A percentile compares a stretch with the other conserved stretches of the same genome.
These are phyloP conservation scores for Xylariaceae sp. DNA, from an alignment of 2,329 filamentous ascomycete species.

Conservation along the genomic window DNA sequence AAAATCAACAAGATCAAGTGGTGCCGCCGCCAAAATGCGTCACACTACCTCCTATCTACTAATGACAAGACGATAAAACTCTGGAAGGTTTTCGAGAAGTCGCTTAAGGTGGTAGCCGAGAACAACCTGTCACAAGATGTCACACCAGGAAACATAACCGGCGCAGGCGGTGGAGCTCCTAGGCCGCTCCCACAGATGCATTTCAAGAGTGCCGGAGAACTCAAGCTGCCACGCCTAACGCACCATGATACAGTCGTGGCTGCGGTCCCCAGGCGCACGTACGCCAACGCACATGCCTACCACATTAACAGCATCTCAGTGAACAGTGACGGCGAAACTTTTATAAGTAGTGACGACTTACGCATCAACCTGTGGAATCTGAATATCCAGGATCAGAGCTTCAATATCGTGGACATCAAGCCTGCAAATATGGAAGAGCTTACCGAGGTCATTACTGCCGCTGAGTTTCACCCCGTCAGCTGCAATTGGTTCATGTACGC, in stretches of 20 bases:
- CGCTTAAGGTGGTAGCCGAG: conserved; percentile 96
- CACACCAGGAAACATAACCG: conserved; percentile 75
- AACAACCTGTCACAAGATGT: conserved; percentile 97
- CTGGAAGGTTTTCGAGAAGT: conserved; percentile 99
- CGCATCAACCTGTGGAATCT: conserved; percentile 99
- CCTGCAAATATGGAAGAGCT: conserved; percentile 99
- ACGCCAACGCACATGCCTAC: conserved; percentile 97
- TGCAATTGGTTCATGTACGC: conserved; percentile 99
- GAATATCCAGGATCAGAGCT: conserved; percentile 99
- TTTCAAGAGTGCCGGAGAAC: conserved; percentile 80
- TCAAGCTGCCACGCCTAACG: conserved; percentile 94
- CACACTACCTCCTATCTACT: conserved; percentile 96
- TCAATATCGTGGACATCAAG: conserved; percentile 99
- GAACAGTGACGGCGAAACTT: conserved; percentile 98
- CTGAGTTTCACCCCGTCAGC: conserved; percentile 94
- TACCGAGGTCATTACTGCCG: conserved; percentile 97
- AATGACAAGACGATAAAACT: conserved; percentile 99
- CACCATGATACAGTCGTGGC: conserved; percentile 98
- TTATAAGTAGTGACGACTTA: conserved; percentile 97
- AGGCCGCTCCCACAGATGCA: conserved; percentile 73
- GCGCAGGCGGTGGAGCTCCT: conserved; percentile 75
- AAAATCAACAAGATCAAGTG: conserved; percentile 99
- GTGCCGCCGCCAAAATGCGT: conserved; percentile 97
- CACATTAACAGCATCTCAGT: conserved; percentile 99
- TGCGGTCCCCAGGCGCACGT: conserved; percentile 92